Conservation (phyloP, 148 eudicot species). For the Salicornia ramosissima region DNA sequence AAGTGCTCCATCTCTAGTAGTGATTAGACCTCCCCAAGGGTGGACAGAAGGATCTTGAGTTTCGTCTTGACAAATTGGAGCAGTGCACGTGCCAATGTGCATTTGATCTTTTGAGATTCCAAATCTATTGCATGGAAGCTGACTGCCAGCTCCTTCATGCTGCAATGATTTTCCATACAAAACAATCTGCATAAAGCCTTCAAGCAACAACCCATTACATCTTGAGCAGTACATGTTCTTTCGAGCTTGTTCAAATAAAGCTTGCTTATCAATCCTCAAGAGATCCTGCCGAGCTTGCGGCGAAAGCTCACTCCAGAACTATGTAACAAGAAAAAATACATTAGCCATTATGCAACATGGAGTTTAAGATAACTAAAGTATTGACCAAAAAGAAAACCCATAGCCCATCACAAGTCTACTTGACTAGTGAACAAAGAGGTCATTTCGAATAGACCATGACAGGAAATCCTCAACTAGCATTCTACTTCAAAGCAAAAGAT, state of each 20-base stretch:
- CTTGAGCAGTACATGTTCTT: conserved; percentile 96
- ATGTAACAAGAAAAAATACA: conserved; percentile 25
- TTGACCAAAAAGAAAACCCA: neutral
- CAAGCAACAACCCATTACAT: conserved; percentile 92
- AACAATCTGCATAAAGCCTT: conserved; percentile 85
- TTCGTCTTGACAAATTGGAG: conserved; percentile 50
- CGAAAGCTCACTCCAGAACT: conserved; percentile 90
- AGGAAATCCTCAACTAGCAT: conserved; percentile 3
- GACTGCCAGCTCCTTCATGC: conserved; percentile 53
- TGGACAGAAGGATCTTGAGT: conserved; percentile 92
- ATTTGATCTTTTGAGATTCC: conserved; percentile 41
- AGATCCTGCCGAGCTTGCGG: conserved; percentile 75
- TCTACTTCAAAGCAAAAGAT: neutral
- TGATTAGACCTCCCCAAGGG: conserved; percentile 95
- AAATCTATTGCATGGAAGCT: conserved; percentile 32
- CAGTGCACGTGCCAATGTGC: conserved; percentile 28
- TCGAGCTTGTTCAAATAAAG: conserved; percentile 91
- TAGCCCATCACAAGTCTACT: neutral
- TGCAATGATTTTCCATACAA: conserved; percentile 88
- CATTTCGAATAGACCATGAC: neutral
- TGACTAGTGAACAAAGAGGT: neutral
- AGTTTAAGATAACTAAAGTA: neutral
- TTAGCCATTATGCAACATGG: conserved; percentile 2
- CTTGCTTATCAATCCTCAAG: conserved; percentile 78
- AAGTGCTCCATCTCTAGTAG: conserved; percentile 73